Base-by-base conservation (phyloP, 139 green algal genomes). In the Diplosphaera chodatii region DNA sequence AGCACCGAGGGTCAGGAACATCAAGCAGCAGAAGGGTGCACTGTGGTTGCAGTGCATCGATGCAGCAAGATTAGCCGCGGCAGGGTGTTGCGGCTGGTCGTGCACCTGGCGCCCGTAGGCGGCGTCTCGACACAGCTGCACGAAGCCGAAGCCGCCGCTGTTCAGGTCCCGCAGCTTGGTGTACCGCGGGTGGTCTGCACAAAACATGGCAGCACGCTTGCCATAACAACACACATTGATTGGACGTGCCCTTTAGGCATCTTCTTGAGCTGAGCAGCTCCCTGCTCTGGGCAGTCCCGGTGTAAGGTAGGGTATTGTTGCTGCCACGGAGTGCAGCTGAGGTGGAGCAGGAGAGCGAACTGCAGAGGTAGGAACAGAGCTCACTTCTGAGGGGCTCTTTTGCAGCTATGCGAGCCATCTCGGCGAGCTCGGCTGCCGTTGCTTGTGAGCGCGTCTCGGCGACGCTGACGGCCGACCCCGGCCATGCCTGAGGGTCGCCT, bases 101-200 rank as follows among this genome's bases (percentile, higher is more conserved):
- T 8, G 37, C 37, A 59, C 48, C 48, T 59, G 48, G 48, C 48
- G 48, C 13, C 48, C 48, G 48, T 59, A 59, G 48, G 48, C 48
- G 77, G 71, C 63, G 67, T 93, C 87, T 16, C 82, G 48, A 13
- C 86, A 88, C 23, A 97, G 78, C 65, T 90, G 76, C 8, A 96
- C 90, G 16, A 93, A 90, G 8, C 93, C 92, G 77, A 98, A 98
- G 16, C 87, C 92, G 21, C 93, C 93, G n/a, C 68, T 73, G 71
- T 85, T 89, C 8, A 89, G 66, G 67, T 85, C 79, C 27, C 72
- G 80, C 29, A 89, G 67, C 82, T 89, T 76, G 23, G 68, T 16
- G 31, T 76, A 76, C 8, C 64, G 64, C 21, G 23, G 33, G 40
- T 76, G 37, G 27, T 41, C 63, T 29, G 40, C 40, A 59, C 37